Percentiles rank a stretch among this genome's conserved stretches.
Conservation (phyloP, 805 yeast genomes). For the Pichia nanzhaoensis region DNA sequence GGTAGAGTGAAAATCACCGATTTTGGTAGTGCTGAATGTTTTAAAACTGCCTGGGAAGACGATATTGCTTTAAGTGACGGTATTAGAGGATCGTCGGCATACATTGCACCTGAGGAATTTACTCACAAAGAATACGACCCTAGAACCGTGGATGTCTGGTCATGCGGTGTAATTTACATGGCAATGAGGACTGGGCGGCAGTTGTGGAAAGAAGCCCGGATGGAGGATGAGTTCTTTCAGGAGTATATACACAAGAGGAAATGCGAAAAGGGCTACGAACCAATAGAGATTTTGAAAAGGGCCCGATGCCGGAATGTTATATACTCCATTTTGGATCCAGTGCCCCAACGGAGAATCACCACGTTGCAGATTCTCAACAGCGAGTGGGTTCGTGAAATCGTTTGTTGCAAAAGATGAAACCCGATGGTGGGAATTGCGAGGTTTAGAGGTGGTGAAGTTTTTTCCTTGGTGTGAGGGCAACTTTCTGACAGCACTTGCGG, state of each 20-base stretch:
- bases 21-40: conserved; percentile 81
- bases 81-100: conserved; percentile 80
- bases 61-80: conserved; percentile 67
- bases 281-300: conserved; percentile 77
- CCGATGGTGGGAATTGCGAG: background rate
- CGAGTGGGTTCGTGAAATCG: conserved; percentile 93
- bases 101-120: conserved; percentile 87
- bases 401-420: conserved; percentile 46
- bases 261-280: conserved; percentile 82
- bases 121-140: conserved; percentile 65
- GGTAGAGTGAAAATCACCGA: conserved; percentile 80
- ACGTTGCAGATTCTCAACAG: conserved; percentile 83
- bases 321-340: conserved; percentile 88
- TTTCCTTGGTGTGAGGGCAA: too few relatives aligned
- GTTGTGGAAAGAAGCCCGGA: conserved; percentile 79
- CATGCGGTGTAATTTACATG: conserved; percentile 89
- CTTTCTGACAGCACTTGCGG: too few relatives aligned
- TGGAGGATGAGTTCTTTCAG: conserved; percentile 72
- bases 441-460: too few relatives aligned
- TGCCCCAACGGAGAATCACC: conserved; percentile 78
- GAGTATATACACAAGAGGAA: conserved; percentile 73
- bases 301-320: conserved; percentile 90
- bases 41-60: conserved; percentile 78
- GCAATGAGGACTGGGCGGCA: conserved; percentile 94
- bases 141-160: conserved; percentile 80